Base-by-base conservation (phyloP, 108 stramenopile genomes). In the Cyclotella sp. region DNA sequence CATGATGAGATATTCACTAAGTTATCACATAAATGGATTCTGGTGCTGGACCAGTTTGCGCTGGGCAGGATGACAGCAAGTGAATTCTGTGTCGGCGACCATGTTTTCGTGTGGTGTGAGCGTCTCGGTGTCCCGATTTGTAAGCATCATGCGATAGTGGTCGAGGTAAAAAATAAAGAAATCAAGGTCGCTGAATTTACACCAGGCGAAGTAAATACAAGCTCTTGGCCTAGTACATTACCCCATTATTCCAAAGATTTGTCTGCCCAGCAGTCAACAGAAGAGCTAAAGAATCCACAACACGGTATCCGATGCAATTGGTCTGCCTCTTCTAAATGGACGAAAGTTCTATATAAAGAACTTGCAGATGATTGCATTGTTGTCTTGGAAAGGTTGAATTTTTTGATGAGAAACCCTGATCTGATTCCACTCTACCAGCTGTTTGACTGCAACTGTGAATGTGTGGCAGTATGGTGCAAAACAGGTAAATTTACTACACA, bases 391-490 rank as follows among this genome's bases (percentile, higher is more conserved):
- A 39, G 63, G 19, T 27, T 63, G 1, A 12, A 34, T 9, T 63
- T 63, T 42, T 34, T 63, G 4, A 2, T 63, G 1, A 10, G 0
- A 1, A 63, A 63, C 39, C 63, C 63, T 15, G n/a, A 42, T 21
- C 18, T 63, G 30, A 0, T 63, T 0, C 63, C 63, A 21, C 0
- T 10, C 21, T 63, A 63, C 24, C 22, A 27, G 5, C 39, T 63
- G 12, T 39, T 63, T 21, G 30, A 63, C 1, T 63, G 13, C 30
- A 63, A 63, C 16, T 63, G 63, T 34, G 63, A 63, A 16, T 63
- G 63, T 42, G 63, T 63, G 41, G 63, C 63, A 21, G 63, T 63
- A 1, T 63, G 63, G 63, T 63, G 63, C 34, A 63, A 63, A 34
- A 63, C 63, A 10, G 63, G 63, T 10, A 18, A 21, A 34, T 63